A percentile compares a stretch with the other conserved stretches of the same genome.
These are phyloP conservation scores for Naganishia randhawae DNA, from an alignment of 768 basidiomycete genomes.

Conservation along the genomic window DNA sequence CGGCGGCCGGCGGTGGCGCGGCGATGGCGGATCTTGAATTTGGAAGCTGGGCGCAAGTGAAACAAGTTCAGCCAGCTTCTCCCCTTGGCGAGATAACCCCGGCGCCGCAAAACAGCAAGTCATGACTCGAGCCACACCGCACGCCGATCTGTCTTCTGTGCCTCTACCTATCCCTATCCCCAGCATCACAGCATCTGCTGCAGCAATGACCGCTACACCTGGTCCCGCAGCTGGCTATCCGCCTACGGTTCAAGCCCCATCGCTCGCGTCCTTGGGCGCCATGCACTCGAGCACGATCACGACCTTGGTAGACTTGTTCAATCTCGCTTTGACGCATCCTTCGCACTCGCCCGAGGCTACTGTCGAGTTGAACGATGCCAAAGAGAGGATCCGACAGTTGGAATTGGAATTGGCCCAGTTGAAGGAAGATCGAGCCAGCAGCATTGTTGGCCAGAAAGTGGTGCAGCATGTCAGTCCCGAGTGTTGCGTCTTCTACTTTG, in stretches of 20 bases:
- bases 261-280: not conserved
- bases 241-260: not conserved
- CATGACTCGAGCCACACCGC: not conserved
- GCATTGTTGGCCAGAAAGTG: not conserved
- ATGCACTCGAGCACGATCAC: slow-evolving; percentile 7
- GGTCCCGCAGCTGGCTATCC: not conserved
- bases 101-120: not conserved
- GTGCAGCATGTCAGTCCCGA: not conserved
- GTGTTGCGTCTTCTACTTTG: not conserved
- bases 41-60: too few relatives aligned
- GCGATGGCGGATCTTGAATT: not conserved
- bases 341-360: not conserved
- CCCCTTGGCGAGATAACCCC: not conserved
- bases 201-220: not conserved
- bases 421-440: slow-evolving; percentile 20
- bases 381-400: slow-evolving; percentile 8
- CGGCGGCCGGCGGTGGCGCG: not conserved
- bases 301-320: slow-evolving; percentile 7
- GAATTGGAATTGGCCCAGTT: slow-evolving; percentile 25
- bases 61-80: not conserved
- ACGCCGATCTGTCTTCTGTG: not conserved
- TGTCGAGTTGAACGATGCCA: not conserved
- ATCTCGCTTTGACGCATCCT: slow-evolving; percentile 2
- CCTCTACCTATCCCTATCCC: slow-evolving; percentile 13
- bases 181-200: not conserved